Percentiles rank a stretch among this genome's conserved stretches.
Conservation (phyloP, 148 eudicot genomes). For the Amaranthus cruentus region DNA sequence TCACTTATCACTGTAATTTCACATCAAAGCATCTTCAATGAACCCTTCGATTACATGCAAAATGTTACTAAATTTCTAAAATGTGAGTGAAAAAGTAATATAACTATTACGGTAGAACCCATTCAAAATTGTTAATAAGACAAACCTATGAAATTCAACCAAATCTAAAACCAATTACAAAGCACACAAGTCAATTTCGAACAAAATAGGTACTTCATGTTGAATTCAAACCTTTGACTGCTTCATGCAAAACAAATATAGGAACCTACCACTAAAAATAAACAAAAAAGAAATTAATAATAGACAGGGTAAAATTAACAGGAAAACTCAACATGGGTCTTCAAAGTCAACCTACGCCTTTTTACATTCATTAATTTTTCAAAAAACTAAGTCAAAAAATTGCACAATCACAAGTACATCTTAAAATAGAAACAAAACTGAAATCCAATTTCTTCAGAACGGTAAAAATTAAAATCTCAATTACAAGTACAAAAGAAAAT, state of each 20-base stretch:
- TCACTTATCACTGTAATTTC: too few relatives aligned
- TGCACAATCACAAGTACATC: slow-evolving; percentile 10
- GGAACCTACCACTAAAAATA: neutral
- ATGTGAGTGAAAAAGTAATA: neutral
- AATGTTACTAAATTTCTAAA: neutral
- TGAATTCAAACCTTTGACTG: neutral
- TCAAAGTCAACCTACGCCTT: slow-evolving; percentile 28
- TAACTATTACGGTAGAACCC: neutral
- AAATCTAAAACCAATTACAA: slow-evolving; percentile 2
- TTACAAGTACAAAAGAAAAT: neutral
- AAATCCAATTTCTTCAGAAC: neutral
- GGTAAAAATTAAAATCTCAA: slow-evolving; percentile 4
- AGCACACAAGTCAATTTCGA: slow-evolving; percentile 1
- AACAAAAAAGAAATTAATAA: neutral
- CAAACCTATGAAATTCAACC: neutral
- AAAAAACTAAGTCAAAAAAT: neutral
- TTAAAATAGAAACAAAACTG: neutral
- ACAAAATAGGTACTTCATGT: neutral
- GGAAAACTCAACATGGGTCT: neutral
- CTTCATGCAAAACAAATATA: slow-evolving; percentile 5
- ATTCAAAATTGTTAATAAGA: slow-evolving; percentile 6
- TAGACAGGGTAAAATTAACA: neutral
- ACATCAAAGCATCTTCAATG: neutral
- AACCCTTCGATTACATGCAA: neutral
- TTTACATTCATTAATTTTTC: neutral